These are phyloP conservation scores for Phanerochaete sordida DNA, from an alignment of 768 basidiomycete genomes.

Conservation along the genomic window DNA sequence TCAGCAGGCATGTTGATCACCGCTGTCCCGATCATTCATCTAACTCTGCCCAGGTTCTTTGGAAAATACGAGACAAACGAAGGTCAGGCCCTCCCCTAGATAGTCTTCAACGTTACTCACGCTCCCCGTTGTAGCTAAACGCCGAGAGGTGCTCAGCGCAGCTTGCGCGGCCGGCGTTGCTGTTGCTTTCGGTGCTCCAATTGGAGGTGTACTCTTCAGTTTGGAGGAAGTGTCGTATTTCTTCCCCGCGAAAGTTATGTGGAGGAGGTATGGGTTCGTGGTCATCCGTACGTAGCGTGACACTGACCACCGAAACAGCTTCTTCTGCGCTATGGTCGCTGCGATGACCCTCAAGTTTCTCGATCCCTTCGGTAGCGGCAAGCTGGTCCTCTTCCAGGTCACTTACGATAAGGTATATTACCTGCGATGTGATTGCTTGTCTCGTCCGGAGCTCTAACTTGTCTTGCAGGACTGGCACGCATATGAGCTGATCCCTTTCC, in stretches of 20 bases:
- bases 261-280: constrained; percentile 66
- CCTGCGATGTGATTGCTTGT: too few relatives aligned
- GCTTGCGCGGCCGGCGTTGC: constrained; percentile 97
- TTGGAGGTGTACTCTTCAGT: constrained; percentile 90
- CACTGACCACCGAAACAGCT: constrained; percentile 51
- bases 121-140: constrained; percentile 55
- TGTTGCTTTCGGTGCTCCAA: constrained; percentile 95
- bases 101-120: too few relatives aligned
- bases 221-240: constrained; percentile 96
- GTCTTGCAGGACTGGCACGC: constrained; percentile 94
- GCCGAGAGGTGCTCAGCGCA: constrained; percentile 92
- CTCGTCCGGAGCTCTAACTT: too few relatives aligned
- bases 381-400: constrained; percentile 89
- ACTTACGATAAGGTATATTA: constrained; percentile 75
- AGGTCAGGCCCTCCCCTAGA: constrained; percentile 38
- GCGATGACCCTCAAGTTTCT: constrained; percentile 91
- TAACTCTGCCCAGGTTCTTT: constrained; percentile 41
- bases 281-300: not conserved
- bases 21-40: not conserved
- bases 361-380: constrained; percentile 94
- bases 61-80: constrained; percentile 94
- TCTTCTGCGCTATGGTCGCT: constrained; percentile 98
- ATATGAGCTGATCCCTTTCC: constrained; percentile 81
- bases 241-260: constrained; percentile 97
- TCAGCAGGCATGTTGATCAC: constrained; percentile 48